Conservation (phyloP, 257 asterid species). For the Jacaranda mimosifolia region DNA sequence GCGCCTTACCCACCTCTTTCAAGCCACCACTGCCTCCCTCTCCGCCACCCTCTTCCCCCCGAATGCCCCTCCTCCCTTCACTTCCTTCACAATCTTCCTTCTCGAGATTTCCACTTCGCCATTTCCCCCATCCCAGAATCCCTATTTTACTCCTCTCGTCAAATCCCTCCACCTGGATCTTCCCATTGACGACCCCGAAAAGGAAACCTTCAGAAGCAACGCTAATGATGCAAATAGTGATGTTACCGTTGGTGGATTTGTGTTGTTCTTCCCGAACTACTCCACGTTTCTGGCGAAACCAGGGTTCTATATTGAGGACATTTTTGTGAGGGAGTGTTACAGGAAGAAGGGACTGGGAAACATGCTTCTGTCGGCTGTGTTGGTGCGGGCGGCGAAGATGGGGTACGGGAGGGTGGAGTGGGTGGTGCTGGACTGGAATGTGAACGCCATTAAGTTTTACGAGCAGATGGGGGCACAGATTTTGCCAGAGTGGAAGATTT, state of each 20-base stretch:
- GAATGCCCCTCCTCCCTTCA: constrained; percentile 59
- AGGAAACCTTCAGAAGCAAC: constrained; percentile 54
- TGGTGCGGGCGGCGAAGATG: constrained; percentile 88
- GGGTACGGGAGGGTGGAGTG: constrained; percentile 91
- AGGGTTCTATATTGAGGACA: constrained; percentile 82
- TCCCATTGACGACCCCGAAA: constrained; percentile 71
- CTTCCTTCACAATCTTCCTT: constrained; percentile 60
- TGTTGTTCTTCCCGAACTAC: constrained; percentile 84
- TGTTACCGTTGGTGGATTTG: constrained; percentile 65
- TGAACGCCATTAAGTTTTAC: constrained; percentile 70
- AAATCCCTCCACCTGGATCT: constrained; percentile 57
- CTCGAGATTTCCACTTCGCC: constrained; percentile 61
- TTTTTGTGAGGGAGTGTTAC: constrained; percentile 84
- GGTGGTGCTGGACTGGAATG: constrained; percentile 93
- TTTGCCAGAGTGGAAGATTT: constrained; percentile 81
- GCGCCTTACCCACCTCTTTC: constrained; percentile 57
- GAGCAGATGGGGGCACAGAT: constrained; percentile 89
- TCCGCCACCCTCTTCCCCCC: constrained; percentile 66
- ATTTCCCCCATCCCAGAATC: constrained; percentile 38
- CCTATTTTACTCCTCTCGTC: constrained; percentile 52
- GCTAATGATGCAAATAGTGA: constrained; percentile 26
- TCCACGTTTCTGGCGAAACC: constrained; percentile 85
- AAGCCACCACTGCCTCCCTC: constrained; percentile 56
- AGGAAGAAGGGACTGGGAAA: constrained; percentile 86
- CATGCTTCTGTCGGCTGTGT: constrained; percentile 76